Evolutionary conservation across 768 basidiomycete species (phyloP), one percentile per base, ranked within the genome.

Genomic region (Neoboletus brunneissimus): DNA sequence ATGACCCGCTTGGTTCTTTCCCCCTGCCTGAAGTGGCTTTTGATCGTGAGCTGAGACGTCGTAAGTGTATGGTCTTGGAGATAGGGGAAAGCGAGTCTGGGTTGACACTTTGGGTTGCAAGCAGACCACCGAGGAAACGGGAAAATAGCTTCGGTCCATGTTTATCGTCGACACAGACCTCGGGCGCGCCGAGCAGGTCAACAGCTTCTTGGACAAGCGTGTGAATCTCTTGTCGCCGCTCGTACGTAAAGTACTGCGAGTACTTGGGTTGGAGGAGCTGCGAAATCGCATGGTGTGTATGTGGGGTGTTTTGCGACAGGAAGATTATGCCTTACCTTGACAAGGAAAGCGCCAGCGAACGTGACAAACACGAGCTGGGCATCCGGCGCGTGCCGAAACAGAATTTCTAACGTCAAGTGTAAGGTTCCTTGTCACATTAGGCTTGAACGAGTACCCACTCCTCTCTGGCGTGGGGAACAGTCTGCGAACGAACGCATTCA

Each of bases 91-190:
- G 56, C 4, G 55, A 50, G 11, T 59, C 44, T 3, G 58, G 59
- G 13, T 59, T 58, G 11, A 78, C 76, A 68, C 75, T 79, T 20
- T 83, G 82, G n/a, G 80, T 80, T 16, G 81, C 81, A 9, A 93
- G 78, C 5, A 93, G 77, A 35, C 85, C 83, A 43, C 82, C 81
- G 45, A 94, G 77, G 80, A 93, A 93, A 47, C 83, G 85, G 0
- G 91, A 83, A 68, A 91, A 92, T 6, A 92, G 75, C 67, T 84
- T 87, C 1, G 90, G 91, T 0, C 87, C 88, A 65, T 93, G 90
- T 18, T 85, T 84, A 27, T 89, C 86, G 71, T 94, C 91, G 56
- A 93, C 79, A 20, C 86, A 85, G 18, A 93, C 81, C 53, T 86
- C 84, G 7, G 87, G 80, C 0, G 85, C 83, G 4, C 81, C 80